Evolutionary conservation across 2,329 filamentous ascomycete species (phyloP).

Genomic region (Epichloe gansuensis): DNA sequence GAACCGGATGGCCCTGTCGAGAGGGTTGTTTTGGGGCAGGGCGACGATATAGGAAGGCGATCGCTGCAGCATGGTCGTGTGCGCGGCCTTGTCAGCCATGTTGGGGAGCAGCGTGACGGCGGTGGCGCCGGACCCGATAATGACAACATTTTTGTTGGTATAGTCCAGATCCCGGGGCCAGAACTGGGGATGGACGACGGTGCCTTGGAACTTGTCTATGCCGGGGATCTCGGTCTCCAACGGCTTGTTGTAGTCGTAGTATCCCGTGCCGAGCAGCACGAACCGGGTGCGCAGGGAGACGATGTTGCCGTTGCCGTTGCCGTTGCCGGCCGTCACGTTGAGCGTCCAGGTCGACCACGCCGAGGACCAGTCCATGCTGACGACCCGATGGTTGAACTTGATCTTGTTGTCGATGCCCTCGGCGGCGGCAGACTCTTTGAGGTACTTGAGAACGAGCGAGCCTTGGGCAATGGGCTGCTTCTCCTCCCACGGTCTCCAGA

Average conservation of each 20-base stretch:
- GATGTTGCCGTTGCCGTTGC: constrained; percentile 5
- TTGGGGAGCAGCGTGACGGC: constrained; percentile 61
- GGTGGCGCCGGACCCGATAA: constrained; percentile 65
- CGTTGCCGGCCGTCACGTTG: constrained; percentile 20
- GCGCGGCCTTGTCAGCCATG: constrained; percentile 46
- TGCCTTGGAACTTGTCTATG: constrained; percentile 49
- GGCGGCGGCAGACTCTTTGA: constrained; percentile 33
- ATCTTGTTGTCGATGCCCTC: constrained; percentile 30
- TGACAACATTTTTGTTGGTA: constrained; percentile 49
- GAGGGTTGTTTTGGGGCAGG: constrained; percentile 27
- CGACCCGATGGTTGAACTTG: constrained; percentile 33
- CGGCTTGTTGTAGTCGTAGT: constrained; percentile 56
- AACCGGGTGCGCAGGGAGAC: constrained; percentile 30
- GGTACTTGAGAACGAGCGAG: constrained; percentile 34
- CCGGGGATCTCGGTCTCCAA: constrained; percentile 48
- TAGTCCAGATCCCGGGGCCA: constrained; percentile 57
- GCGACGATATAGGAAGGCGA: constrained; percentile 55
- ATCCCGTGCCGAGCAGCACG: constrained; percentile 40
- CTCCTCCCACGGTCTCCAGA: constrained; percentile 55
- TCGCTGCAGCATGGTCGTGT: constrained; percentile 66
- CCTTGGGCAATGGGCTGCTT: constrained; percentile 37
- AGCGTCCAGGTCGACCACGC: constrained; percentile 40
- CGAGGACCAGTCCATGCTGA: constrained; percentile 36
- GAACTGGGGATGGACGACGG: constrained; percentile 56
- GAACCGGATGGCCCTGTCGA: constrained; percentile 22